phyloP scores from a whole-genome alignment of 164 flowering plant genomes.

The Paratinospora sagittata region DNA sequence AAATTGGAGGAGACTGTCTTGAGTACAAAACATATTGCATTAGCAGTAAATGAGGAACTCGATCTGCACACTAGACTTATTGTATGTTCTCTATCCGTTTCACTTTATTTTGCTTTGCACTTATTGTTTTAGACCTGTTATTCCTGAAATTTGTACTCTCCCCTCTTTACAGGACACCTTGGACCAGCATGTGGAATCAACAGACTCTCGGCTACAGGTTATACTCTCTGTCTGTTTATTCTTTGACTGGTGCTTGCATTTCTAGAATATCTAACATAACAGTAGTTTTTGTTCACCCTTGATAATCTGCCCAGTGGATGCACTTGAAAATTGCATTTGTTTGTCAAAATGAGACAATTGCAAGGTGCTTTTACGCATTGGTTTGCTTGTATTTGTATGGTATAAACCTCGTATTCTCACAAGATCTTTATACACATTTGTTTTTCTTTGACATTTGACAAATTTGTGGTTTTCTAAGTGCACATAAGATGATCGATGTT shows the following conservation, averaged over 20 bases:
- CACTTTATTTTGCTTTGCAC: background rate
- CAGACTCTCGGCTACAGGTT: slow-evolving; percentile 71
- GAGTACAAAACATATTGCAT: slow-evolving; percentile 85
- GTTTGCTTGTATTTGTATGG: too few species aligned
- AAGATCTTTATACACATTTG: background rate
- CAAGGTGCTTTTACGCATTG: background rate
- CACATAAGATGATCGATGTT: background rate
- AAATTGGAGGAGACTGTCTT: slow-evolving; percentile 68
- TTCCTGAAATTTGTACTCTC: background rate
- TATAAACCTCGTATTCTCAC: too few species aligned
- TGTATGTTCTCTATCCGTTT: slow-evolving; percentile 32
- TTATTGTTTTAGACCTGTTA: background rate
- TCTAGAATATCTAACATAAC: background rate
- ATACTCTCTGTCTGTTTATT: background rate
- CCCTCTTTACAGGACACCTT: slow-evolving; percentile 56
- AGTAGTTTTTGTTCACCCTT: background rate
- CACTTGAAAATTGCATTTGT: background rate
- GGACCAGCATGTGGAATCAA: slow-evolving; percentile 72
- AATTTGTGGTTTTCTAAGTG: background rate
- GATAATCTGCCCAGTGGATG: background rate
- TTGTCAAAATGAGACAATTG: background rate
- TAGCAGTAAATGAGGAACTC: slow-evolving; percentile 87
- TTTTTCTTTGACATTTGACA: background rate
- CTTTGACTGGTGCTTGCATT: background rate
- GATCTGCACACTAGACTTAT: slow-evolving; percentile 71